A percentile compares a stretch with the other conserved stretches of the same genome.
Evolutionary conservation across 2,329 filamentous ascomycete species (phyloP).

Genomic region (Dothideomycetes sp.): DNA sequence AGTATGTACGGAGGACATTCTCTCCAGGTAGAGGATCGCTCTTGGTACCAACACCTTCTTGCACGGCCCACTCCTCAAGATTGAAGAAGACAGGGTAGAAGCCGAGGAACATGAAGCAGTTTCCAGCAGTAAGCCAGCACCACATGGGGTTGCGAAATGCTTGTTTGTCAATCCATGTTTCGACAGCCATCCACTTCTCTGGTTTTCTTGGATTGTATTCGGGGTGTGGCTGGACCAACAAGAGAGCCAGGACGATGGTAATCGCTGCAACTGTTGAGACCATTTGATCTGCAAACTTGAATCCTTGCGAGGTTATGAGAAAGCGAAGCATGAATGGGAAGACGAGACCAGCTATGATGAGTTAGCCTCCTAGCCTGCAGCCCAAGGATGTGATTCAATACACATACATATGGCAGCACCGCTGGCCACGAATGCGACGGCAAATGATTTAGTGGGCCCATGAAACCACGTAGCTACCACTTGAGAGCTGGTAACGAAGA

Average conservation of each 20-base stretch:
- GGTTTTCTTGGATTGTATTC: slow-evolving; percentile 24
- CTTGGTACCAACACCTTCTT: slow-evolving; percentile 29
- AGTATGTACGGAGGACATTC: slow-evolving; percentile 32
- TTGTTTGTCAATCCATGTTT: slow-evolving; percentile 30
- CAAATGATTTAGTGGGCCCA: slow-evolving; percentile 33
- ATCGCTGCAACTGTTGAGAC: slow-evolving; percentile 29
- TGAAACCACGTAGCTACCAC: slow-evolving; percentile 41
- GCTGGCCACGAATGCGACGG: slow-evolving; percentile 39
- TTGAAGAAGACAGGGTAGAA: slow-evolving; percentile 44
- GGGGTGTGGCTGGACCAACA: slow-evolving; percentile 34
- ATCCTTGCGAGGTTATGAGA: slow-evolving; percentile 31
- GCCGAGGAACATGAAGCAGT: slow-evolving; percentile 39
- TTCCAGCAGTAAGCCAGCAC: slow-evolving; percentile 31
- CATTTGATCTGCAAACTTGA: slow-evolving; percentile 32
- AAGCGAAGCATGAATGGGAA: slow-evolving; percentile 34
- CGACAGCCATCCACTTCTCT: slow-evolving; percentile 27
- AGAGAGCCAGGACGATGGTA: slow-evolving; percentile 30
- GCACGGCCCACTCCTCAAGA: slow-evolving; percentile 40
- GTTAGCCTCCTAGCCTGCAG: not conserved
- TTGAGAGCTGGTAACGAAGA: slow-evolving; percentile 41
- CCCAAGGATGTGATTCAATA: not conserved
- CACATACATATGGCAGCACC: slow-evolving; percentile 33
- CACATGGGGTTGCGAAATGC: slow-evolving; percentile 34
- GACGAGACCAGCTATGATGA: slow-evolving; percentile 23
- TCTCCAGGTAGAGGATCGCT: slow-evolving; percentile 13